These are phyloP conservation scores for Hypoxylon sp. DNA, from an alignment of 2,329 filamentous ascomycete genomes.

Conservation along the genomic window DNA sequence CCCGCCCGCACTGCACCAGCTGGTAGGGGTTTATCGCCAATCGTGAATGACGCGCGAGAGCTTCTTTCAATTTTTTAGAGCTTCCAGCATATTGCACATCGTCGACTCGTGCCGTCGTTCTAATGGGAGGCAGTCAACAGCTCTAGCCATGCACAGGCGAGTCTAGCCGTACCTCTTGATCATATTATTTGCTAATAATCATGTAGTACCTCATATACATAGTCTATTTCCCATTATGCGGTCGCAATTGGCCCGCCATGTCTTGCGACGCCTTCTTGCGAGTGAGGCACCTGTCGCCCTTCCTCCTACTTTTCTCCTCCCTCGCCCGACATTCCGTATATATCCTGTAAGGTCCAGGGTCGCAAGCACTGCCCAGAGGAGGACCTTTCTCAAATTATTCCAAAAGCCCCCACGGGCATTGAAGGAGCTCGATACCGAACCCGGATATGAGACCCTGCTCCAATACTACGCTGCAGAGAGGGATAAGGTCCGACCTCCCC, in stretches of 20 bases:
- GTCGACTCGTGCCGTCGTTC: slow-evolving; percentile 17
- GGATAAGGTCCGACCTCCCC: slow-evolving; percentile 74
- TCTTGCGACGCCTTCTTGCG: slow-evolving; percentile 56
- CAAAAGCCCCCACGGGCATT: slow-evolving; percentile 69
- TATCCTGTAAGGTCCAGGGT: slow-evolving; percentile 50
- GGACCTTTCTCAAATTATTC: slow-evolving; percentile 75
- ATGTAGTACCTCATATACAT: slow-evolving; percentile 48
- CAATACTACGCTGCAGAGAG: slow-evolving; percentile 74
- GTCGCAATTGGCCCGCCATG: slow-evolving; percentile 55
- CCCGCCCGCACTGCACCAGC: slow-evolving; percentile 1
- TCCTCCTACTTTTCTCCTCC: slow-evolving; percentile 27
- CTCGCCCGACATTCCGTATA: slow-evolving; percentile 49
- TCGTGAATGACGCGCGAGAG: slow-evolving; percentile 37
- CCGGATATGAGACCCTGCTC: slow-evolving; percentile 79
- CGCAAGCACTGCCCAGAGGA: slow-evolving; percentile 55
- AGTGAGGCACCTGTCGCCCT: slow-evolving; percentile 43
- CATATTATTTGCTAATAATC: slow-evolving; percentile 37
- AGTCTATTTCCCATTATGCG: slow-evolving; percentile 52
- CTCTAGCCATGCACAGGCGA: slow-evolving; percentile 51
- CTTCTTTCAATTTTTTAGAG: slow-evolving; percentile 37
- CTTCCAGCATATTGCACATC: slow-evolving; percentile 22
- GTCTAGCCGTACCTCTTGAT: slow-evolving; percentile 20
- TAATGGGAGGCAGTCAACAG: slow-evolving; percentile 24
- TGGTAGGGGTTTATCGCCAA: slow-evolving; percentile 26
- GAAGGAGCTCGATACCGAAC: slow-evolving; percentile 74